Conservation (phyloP, 2,329 filamentous ascomycete genomes). For the Penicillium sp. region DNA sequence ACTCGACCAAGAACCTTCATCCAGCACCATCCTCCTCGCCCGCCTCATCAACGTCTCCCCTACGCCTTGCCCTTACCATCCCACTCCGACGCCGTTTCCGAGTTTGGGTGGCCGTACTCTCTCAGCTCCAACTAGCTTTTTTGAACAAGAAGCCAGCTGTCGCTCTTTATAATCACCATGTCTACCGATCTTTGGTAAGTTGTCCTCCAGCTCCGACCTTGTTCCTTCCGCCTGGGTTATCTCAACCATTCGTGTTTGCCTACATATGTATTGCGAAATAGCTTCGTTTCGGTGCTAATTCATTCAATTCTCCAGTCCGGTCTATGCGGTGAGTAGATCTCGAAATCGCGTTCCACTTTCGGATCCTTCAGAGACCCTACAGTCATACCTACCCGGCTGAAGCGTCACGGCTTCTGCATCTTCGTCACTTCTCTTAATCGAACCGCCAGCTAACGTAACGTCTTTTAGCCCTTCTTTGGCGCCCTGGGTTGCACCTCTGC, state of each 20-base stretch:
- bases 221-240: background rate
- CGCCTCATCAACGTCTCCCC: conserved; percentile 9
- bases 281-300: conserved; percentile 19
- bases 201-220: conserved; percentile 25
- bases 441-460: conserved; percentile 15
- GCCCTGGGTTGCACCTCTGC: conserved; percentile 94
- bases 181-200: conserved; percentile 78
- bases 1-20: conserved; percentile 10
- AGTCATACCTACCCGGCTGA: too few relatives aligned
- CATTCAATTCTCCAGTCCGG: conserved; percentile 62
- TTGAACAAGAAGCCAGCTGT: background rate
- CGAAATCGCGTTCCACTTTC: background rate
- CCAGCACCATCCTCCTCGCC: background rate
- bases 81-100: background rate
- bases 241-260: background rate
- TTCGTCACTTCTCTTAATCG: background rate
- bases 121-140: conserved; percentile 40
- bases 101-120: conserved; percentile 38
- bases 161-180: conserved; percentile 54
- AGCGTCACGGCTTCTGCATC: background rate
- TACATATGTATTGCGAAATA: background rate
- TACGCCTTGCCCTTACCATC: background rate
- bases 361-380: background rate
- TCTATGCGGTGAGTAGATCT: conserved; percentile 85
- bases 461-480: conserved; percentile 79